Percentiles rank a stretch among this genome's conserved stretches.
phyloP scores from a whole-genome alignment of 306 rosid species.

The Echinosophora koreensis region DNA sequence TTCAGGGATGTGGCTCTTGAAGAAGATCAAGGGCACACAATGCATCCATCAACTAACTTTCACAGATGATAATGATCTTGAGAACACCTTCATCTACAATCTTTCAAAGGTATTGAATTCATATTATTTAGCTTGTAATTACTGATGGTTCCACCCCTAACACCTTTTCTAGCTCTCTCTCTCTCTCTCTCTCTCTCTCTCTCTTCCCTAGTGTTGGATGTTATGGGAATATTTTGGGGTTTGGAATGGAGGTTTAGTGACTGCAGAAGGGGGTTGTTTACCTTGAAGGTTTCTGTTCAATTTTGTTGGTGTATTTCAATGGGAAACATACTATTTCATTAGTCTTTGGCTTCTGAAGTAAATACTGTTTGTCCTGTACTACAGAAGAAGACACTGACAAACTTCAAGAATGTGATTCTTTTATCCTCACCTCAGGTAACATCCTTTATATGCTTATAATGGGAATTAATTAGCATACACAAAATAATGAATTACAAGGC shows the following conservation, averaged over 20 bases:
- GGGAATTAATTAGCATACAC: slow-evolving; percentile 9
- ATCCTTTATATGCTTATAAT: slow-evolving; percentile 30
- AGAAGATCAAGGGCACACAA: slow-evolving; percentile 82
- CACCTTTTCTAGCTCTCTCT: background rate
- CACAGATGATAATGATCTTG: slow-evolving; percentile 85
- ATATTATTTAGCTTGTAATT: background rate
- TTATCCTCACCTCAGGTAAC: slow-evolving; percentile 63
- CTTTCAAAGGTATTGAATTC: slow-evolving; percentile 78
- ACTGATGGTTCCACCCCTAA: background rate
- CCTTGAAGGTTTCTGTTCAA: slow-evolving; percentile 27
- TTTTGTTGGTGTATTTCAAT: slow-evolving; percentile 8
- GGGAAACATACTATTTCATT: background rate
- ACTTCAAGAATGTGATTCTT: slow-evolving; percentile 57
- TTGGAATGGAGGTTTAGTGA: background rate
- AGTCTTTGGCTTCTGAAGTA: slow-evolving; percentile 6
- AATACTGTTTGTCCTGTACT: slow-evolving; percentile 36
- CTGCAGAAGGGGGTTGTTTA: slow-evolving; percentile 20
- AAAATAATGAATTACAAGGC: background rate
- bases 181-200: background rate
- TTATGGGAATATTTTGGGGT: too few relatives aligned
- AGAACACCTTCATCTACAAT: slow-evolving; percentile 83
- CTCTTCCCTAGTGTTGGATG: too few relatives aligned
- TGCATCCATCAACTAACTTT: slow-evolving; percentile 95
- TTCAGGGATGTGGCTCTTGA: slow-evolving; percentile 94
- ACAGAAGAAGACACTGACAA: slow-evolving; percentile 55